A percentile compares a stretch with the other conserved stretches of the same genome.
Evolutionary conservation across 1,284 basidiomycete species (phyloP).

Genomic region (Cryptococcus jaspeensis): DNA sequence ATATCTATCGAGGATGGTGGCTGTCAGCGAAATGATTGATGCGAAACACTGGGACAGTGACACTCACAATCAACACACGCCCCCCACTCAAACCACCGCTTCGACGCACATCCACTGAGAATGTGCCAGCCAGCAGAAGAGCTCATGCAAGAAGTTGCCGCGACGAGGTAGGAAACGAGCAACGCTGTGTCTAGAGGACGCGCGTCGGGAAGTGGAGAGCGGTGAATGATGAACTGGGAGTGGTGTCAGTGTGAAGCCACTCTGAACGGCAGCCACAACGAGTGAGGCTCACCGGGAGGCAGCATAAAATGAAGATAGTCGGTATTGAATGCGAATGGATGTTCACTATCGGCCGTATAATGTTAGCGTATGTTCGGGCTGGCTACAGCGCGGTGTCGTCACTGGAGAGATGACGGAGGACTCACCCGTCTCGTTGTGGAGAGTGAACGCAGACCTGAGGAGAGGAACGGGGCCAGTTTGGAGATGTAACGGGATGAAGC

Average conservation of each 20-base stretch:
- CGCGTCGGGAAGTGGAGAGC: slow-evolving; percentile 40
- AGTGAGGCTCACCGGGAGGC: slow-evolving; percentile 52
- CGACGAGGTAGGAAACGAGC: slow-evolving; percentile 46
- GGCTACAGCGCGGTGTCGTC: too few relatives aligned
- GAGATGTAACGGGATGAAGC: slow-evolving; percentile 75
- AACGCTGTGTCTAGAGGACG: slow-evolving; percentile 48
- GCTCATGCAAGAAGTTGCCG: slow-evolving; percentile 46
- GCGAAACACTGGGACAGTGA: neutral
- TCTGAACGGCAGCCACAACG: neutral
- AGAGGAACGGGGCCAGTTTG: slow-evolving; percentile 71
- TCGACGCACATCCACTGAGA: slow-evolving; percentile 44
- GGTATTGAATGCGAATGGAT: slow-evolving; percentile 87
- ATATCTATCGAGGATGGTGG: neutral
- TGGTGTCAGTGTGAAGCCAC: neutral
- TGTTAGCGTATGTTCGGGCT: too few relatives aligned
- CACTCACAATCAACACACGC: slow-evolving; percentile 51
- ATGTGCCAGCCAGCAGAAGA: slow-evolving; percentile 51
- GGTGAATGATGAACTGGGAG: slow-evolving; percentile 36
- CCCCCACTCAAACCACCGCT: slow-evolving; percentile 51
- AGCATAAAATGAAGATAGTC: slow-evolving; percentile 63
- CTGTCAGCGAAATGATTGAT: too few relatives aligned
- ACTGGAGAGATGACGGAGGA: too few relatives aligned
- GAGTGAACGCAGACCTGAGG: slow-evolving; percentile 67
- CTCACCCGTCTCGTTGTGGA: slow-evolving; percentile 86
- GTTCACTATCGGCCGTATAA: slow-evolving; percentile 61